These are phyloP conservation scores for Aurinia saxatilis DNA, from an alignment of 345 rosid species.

Conservation along the genomic window DNA sequence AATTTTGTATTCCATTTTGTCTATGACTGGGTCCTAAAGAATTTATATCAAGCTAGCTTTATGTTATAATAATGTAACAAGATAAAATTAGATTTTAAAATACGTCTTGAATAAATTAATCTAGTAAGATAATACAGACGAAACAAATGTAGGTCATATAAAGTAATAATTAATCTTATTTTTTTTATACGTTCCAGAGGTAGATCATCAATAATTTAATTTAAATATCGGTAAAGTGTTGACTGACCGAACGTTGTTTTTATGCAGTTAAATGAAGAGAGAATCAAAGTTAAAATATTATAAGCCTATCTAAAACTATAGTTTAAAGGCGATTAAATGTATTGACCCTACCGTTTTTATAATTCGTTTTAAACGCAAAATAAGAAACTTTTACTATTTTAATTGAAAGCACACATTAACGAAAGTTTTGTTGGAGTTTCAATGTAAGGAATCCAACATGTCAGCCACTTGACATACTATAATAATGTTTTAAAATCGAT, in stretches of 20 bases:
- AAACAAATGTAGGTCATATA: neutral
- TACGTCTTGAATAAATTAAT: neutral
- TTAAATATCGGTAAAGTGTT: neutral
- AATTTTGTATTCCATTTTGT: neutral
- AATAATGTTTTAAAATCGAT: neutral
- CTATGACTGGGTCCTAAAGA: conserved; percentile 6
- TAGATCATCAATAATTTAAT: neutral
- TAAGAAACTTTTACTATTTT: neutral
- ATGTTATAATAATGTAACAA: neutral
- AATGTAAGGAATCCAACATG: conserved; percentile 30
- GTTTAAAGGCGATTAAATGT: conserved; percentile 7
- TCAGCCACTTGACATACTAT: conserved; percentile 10
- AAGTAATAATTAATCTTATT: too few species aligned
- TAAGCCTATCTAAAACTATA: neutral
- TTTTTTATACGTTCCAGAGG: too few species aligned
- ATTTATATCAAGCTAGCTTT: neutral
- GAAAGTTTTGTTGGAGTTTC: conserved; percentile 28
- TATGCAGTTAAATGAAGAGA: conserved; percentile 13
- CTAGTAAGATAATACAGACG: neutral
- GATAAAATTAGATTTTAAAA: neutral
- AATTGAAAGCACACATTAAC: neutral
- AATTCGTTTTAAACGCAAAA: neutral
- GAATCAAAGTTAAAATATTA: neutral
- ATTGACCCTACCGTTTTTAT: conserved; percentile 7
- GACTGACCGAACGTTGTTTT: conserved; percentile 18